Conservation (phyloP, 2,329 filamentous ascomycete species). For the Scolecobasidium constrictum region DNA sequence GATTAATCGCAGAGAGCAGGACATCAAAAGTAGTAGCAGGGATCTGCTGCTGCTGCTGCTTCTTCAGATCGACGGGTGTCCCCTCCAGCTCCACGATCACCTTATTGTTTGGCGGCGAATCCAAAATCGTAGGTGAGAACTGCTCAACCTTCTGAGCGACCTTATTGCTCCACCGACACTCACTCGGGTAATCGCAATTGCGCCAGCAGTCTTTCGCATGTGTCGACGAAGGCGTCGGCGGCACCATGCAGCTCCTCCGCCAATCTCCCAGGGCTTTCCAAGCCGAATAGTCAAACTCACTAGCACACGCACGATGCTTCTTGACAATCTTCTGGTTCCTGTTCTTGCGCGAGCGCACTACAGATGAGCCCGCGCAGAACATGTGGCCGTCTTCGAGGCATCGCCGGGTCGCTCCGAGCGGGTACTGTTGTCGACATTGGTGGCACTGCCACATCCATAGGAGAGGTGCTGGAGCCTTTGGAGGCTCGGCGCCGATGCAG, state of each 20-base stretch:
- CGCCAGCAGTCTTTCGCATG: slow-evolving; percentile 30
- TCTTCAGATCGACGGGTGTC: too few species aligned
- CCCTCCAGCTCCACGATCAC: too few species aligned
- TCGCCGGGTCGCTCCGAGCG: slow-evolving; percentile 37
- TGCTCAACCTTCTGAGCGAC: neutral
- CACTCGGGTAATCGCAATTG: slow-evolving; percentile 33
- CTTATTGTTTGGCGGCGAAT: too few species aligned
- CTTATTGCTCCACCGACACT: slow-evolving; percentile 29
- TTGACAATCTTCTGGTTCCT: slow-evolving; percentile 14
- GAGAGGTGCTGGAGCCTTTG: slow-evolving; percentile 23
- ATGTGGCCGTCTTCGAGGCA: slow-evolving; percentile 44
- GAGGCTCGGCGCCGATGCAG: slow-evolving; percentile 12
- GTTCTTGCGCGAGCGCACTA: slow-evolving; percentile 22
- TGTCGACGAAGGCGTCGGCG: neutral
- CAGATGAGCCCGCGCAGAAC: slow-evolving; percentile 39
- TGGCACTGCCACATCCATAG: slow-evolving; percentile 45
- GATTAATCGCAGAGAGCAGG: neutral
- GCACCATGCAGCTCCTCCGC: slow-evolving; percentile 17
- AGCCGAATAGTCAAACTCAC: slow-evolving; percentile 42
- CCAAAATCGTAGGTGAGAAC: neutral
- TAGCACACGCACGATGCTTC: slow-evolving; percentile 32
- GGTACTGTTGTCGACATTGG: slow-evolving; percentile 36
- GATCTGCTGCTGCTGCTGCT: too few species aligned
- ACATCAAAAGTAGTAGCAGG: too few species aligned
- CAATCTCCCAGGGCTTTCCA: slow-evolving; percentile 39